Evolutionary conservation across 2,329 filamentous ascomycete species (phyloP), one percentile per base, ranked within the genome.

Genomic region (Penicillium sp.): DNA sequence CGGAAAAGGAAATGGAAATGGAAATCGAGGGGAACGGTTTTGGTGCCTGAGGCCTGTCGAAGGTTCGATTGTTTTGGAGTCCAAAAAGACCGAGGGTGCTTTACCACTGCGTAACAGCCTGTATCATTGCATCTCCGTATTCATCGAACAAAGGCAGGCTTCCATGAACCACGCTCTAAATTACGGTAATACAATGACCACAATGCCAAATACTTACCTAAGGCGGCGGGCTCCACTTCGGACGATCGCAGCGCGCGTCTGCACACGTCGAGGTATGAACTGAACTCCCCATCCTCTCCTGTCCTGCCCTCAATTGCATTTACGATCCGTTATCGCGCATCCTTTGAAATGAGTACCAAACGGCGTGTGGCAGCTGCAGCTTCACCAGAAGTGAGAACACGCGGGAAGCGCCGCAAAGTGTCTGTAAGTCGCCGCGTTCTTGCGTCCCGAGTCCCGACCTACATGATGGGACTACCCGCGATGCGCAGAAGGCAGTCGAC

Each of bases 351-450:
- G 68, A 70, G 62, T 54, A 63, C 67, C 49, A 84, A 83, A 74
- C 78, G 81, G 68, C 82, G 82, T 70, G 74, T 75, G 38, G 72
- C 74, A 47, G 65, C 66, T 60, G 69, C 70, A 54, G 72, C 71
- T 57, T 73, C 72, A 58, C 72, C 76, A 46, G 78, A 80, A 46
- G 65, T 67, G 59, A 78, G 78, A 55, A 73, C 75, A 59, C 78
- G 78, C 65, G 75, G 77, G 54, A 84, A 83, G 75, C 78, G 79
- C 65, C 75, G 78, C 68, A 81, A 80, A 71, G 61, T 78, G 52
- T 74, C 79, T 72, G 80, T 83, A 75, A 73, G 80, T 81, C 42
- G 50, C 42, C 39, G 38, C 45, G 46, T 42, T 45, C 41, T 46
- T 44, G 38, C 38, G 23, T 20, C 24, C 42, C 23, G 33, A 42